Evolutionary conservation across 2,329 filamentous ascomycete genomes (phyloP).

Genomic region (Diaporthe vexans): DNA sequence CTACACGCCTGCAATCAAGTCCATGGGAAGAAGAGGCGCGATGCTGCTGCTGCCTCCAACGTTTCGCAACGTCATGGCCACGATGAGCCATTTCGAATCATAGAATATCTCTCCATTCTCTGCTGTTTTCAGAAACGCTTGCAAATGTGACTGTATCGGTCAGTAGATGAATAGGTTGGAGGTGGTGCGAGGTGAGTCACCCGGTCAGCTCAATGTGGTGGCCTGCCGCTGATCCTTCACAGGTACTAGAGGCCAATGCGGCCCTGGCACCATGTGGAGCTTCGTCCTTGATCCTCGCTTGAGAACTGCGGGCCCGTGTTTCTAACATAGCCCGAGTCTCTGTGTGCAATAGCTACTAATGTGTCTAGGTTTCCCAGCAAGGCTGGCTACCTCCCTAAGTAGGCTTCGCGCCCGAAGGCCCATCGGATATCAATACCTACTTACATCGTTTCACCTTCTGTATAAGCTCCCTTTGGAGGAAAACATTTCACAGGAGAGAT

Average conservation of each 20-base stretch:
- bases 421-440: no score
- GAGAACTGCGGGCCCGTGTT: no score
- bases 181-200: constrained; percentile 3
- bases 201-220: not conserved
- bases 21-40: not conserved
- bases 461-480: no score
- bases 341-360: no score
- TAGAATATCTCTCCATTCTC: not conserved
- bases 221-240: not conserved
- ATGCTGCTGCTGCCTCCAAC: not conserved
- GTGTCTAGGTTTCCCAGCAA: no score
- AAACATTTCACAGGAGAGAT: no score
- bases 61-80: not conserved
- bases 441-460: no score
- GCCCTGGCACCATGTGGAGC: not conserved
- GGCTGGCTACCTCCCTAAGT: no score
- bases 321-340: no score
- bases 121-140: not conserved
- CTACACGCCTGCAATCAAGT: not conserved
- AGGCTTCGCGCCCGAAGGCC: no score
- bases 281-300: not conserved
- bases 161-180: not conserved
- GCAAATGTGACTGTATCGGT: not conserved
- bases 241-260: not conserved
- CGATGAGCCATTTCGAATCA: constrained; percentile 6